Evolutionary conservation across 2,329 filamentous ascomycete genomes (phyloP), one percentile per base, ranked within the genome.

Genomic region (Trichoderma lentiforme): DNA sequence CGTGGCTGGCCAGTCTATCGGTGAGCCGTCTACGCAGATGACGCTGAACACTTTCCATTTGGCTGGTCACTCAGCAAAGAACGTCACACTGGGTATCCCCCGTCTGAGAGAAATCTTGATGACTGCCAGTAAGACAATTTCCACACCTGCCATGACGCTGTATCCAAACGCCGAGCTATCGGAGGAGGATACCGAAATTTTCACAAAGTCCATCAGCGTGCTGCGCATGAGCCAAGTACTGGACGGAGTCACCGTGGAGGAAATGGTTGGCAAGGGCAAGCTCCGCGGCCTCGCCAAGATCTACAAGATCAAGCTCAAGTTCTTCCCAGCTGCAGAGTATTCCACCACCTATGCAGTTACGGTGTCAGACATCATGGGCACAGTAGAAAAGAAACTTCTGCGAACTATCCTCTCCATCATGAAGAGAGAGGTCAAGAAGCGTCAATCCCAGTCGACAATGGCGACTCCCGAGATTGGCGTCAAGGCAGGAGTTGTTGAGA

Each of bases 1-100:
- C 74, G 93, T 99, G 72, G 97, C 97, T 65, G 95, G 95, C 11
- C 96, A 99, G 82, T 98, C 95, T 36, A 91, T 99, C 56, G 96
- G 96, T 79, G 97, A 99, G 80, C 96, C 97, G 9, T 98, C 95
- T 3, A 99, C 96, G 12, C 96, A 99, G 82, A 99, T 99, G 97
- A 99, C 97, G 8, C 85, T 99, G 70, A 99, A 99, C 84, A 99
- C 97, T 32, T 99, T 99, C 89, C 96, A 99, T 88, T 93, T 99
- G 89, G 96, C 96, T 82, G 96, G 96, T 79, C 95, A 98, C 86
- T 95, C 96, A 24, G 92, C 96, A 34, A 98, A 98, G 87, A 99
- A 99, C 88, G 97, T 99, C 79, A 99, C 96, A 0, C 89, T 98
- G 24, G 96, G 96, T 93, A 98, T 99, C 79, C 96, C 96, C 72